Percentiles rank a stretch among this genome's conserved stretches.
phyloP scores from a whole-genome alignment of 148 eudicot species.

The Nyssa sinensis region DNA sequence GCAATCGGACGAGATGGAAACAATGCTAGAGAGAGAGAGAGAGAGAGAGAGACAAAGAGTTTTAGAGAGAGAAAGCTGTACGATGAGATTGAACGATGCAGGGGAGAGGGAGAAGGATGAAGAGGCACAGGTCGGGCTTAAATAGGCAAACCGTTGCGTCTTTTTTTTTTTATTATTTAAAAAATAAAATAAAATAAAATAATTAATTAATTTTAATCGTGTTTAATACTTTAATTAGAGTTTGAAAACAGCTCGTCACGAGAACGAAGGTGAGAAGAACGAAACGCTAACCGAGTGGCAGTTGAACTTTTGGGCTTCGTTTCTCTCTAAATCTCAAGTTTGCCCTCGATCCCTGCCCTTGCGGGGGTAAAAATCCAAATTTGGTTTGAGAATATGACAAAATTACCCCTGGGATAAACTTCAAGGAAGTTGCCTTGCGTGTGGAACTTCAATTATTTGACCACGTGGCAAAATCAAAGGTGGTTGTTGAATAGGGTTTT shows the following conservation, averaged over 20 bases:
- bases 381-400: not conserved
- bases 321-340: not conserved
- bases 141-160: conserved; percentile 30
- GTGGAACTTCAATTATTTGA: conserved; percentile 14
- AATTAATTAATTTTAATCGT: not conserved
- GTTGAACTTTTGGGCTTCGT: not conserved
- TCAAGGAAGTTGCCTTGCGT: not conserved
- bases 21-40: conserved; percentile 3
- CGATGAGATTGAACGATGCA: not conserved
- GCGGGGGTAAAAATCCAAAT: too few species aligned
- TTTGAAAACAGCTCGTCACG: too few species aligned
- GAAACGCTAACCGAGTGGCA: not conserved
- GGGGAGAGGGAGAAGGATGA: conserved; percentile 31
- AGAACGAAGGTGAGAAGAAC: too few species aligned
- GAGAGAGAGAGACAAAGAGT: conserved; percentile 6
- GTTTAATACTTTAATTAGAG: not conserved
- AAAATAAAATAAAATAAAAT: not conserved
- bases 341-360: not conserved
- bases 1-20: not conserved
- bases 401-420: not conserved
- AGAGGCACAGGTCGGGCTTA: conserved; percentile 22
- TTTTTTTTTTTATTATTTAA: not conserved
- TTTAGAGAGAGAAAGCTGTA: conserved; percentile 1
- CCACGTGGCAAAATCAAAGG: conserved; percentile 3
- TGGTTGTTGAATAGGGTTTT: too few species aligned